Percentiles rank a stretch among this genome's conserved stretches.
Evolutionary conservation across 495 filamentous ascomycete species (phyloP).

Genomic region (Trichoderma asperelloides): DNA sequence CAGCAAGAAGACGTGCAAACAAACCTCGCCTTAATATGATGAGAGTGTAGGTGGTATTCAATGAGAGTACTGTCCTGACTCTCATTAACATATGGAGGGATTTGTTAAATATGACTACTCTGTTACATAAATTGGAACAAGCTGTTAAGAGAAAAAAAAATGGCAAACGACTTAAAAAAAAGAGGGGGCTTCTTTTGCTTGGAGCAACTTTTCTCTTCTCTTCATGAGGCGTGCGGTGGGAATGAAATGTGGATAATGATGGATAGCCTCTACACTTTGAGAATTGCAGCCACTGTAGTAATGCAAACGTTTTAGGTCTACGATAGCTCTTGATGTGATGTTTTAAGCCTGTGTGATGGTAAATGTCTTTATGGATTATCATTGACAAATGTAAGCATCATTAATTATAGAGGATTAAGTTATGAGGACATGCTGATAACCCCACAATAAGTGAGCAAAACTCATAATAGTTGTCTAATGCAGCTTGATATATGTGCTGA

Average conservation of each 20-base stretch:
- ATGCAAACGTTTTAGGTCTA: neutral
- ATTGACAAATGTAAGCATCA: no score
- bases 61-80: neutral
- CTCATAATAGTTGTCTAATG: no score
- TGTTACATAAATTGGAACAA: no score
- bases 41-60: neutral
- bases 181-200: no score
- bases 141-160: no score
- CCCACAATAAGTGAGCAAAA: neutral
- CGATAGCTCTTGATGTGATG: neutral
- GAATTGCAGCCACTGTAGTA: constrained; percentile 1
- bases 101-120: neutral
- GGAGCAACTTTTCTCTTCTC: no score
- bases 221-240: neutral
- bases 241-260: neutral
- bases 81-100: neutral
- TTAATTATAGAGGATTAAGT: no score
- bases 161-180: no score
- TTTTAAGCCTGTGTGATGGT: neutral
- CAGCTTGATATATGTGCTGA: neutral
- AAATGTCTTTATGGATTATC: neutral
- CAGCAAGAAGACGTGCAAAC: constrained; percentile 5
- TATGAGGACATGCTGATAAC: neutral
- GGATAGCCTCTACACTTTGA: neutral
- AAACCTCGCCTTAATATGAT: no score